Base-by-base conservation (phyloP, 2,329 filamentous ascomycete species). In the Colletotrichum lupini region DNA sequence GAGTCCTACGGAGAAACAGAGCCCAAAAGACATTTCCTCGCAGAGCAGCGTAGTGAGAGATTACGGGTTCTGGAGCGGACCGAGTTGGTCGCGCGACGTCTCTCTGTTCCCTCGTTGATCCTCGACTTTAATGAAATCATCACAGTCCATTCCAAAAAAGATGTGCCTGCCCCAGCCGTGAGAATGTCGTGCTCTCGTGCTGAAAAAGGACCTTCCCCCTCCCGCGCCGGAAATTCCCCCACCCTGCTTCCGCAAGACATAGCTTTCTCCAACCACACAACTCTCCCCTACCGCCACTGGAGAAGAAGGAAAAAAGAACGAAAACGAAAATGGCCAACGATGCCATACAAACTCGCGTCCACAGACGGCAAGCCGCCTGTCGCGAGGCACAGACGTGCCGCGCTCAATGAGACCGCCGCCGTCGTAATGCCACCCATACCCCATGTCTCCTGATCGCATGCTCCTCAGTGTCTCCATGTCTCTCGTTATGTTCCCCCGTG, bases 321-420 rank as follows among this genome's bases (percentile, higher is more conserved):
- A 66, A 76, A 76, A 73, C 68, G 42, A 66, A 63, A 42, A 65
- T 65, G 59, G 55, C 61, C 26, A 72, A 53, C 56, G 58, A 49
- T 35, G 52, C 67, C 67, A 70, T 72, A 78, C 75, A 66, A 78
- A 78, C 77, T 79, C 77, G 79, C 75, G 30, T 46, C 66, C 55
- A 60, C 42, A 46, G 55, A 37, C 16, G 35, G 46, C 67, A 52
- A 19, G n/a, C 42, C 42, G 42, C 42, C 42, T 49, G 42, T n/a
- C 42, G 42, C 42, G 42, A 49, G 42, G 42, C 19, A 22, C 42
- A 49, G 19, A 49, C 42, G 49, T 32, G 56, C 60, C 61, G 57
- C 62, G 68, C 60, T 67, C 61, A 67, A 63, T 56, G n/a, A 72
- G 52, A 52, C 35, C 24, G 28, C 62, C 68, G 53, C 57, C 61